A percentile compares a stretch with the other conserved stretches of the same genome.
Conservation (phyloP, 805 yeast genomes). For the Candida oleophila region DNA sequence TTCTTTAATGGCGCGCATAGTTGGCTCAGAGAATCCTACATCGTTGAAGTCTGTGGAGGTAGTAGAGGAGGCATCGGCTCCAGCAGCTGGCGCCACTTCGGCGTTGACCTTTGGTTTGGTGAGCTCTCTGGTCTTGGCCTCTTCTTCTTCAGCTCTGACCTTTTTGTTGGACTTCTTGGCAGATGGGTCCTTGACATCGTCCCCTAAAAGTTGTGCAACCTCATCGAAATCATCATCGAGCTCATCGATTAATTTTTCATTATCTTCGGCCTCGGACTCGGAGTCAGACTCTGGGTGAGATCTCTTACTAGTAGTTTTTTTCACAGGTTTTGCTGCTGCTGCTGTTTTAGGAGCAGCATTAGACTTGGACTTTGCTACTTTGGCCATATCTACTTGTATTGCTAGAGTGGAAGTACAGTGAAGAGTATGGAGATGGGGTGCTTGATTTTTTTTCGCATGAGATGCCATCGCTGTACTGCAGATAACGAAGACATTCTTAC, state of each 20-base stretch:
- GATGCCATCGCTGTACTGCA: slow-evolving; percentile 2
- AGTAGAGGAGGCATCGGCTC: slow-evolving; percentile 26
- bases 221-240: slow-evolving; percentile 58
- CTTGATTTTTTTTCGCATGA: neutral
- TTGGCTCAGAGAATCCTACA: slow-evolving; percentile 72
- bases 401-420: neutral
- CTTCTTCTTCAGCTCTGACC: slow-evolving; percentile 19
- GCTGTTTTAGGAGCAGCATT: neutral
- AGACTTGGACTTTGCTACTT: neutral
- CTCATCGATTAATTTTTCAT: slow-evolving; percentile 49
- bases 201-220: slow-evolving; percentile 53
- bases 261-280: slow-evolving; percentile 28
- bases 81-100: slow-evolving; percentile 20
- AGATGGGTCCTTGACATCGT: slow-evolving; percentile 38
- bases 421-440: neutral
- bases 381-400: neutral
- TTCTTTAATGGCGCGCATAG: slow-evolving; percentile 72
- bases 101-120: slow-evolving; percentile 29
- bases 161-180: slow-evolving; percentile 20
- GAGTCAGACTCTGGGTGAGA: slow-evolving; percentile 26
- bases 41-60: slow-evolving; percentile 34
- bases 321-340: neutral
- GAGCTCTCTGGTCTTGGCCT: slow-evolving; percentile 20
- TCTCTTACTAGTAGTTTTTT: slow-evolving; percentile 16
- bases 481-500: neutral